phyloP scores from a whole-genome alignment of 2,329 filamentous ascomycete species.

The Botrytis squamosa region DNA sequence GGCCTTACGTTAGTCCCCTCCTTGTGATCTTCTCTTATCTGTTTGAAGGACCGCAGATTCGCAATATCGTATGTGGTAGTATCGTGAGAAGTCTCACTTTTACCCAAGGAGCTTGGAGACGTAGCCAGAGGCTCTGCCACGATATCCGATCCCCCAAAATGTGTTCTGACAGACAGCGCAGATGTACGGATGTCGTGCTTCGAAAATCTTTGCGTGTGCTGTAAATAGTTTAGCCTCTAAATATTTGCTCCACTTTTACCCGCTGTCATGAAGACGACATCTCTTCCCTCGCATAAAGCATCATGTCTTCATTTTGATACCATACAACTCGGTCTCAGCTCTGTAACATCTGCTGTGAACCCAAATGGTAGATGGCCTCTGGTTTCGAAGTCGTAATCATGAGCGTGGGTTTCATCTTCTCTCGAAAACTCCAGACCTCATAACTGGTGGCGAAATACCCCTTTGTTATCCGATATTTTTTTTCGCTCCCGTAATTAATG shows the following conservation, averaged over 20 bases:
- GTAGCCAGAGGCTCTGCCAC: background rate
- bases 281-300: background rate
- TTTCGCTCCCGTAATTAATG: background rate
- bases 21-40: background rate
- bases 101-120: background rate
- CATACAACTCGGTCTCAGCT: background rate
- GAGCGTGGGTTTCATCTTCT: background rate
- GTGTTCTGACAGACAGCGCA: background rate
- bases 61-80: background rate
- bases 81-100: background rate
- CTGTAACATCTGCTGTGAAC: fast-evolving
- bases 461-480: background rate
- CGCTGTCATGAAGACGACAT: background rate
- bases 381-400: background rate
- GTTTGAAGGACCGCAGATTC: background rate
- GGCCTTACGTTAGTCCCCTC: background rate
- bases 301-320: background rate
- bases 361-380: background rate
- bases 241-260: background rate
- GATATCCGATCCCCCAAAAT: too few species aligned
- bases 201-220: background rate
- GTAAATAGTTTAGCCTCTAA: background rate
- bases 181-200: background rate
- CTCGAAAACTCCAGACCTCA: background rate
- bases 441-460: too few species aligned